Percentiles rank a stretch among this genome's conserved stretches.
Evolutionary conservation across 768 basidiomycete genomes (phyloP).

Genomic region (Clitopilus hobsonii): DNA sequence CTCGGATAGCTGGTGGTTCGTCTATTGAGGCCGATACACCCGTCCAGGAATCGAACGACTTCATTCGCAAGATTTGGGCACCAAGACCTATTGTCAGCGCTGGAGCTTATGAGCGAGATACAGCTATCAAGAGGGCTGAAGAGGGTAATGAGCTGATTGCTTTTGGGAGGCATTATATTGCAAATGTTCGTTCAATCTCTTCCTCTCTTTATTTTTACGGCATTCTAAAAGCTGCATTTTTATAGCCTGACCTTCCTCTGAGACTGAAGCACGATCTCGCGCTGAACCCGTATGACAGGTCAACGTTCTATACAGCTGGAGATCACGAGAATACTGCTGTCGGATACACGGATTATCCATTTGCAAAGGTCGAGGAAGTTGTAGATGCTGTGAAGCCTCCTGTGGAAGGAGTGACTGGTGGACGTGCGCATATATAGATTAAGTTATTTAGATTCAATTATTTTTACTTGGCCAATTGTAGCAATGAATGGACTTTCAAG

Average conservation of each 20-base stretch:
- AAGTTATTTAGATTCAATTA: no score
- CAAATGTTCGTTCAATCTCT: no score
- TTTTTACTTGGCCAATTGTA: no score
- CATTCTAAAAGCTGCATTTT: no score
- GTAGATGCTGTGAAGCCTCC: no score
- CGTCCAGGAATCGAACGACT: constrained; percentile 30
- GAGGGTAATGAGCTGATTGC: constrained; percentile 20
- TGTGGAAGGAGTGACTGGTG: no score
- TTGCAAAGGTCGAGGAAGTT: no score
- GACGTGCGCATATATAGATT: no score
- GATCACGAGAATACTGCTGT: not conserved
- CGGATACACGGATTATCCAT: constrained; percentile 4
- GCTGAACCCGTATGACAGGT: constrained; percentile 1
- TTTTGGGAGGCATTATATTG: no score
- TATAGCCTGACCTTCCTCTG: not conserved
- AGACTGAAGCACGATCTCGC: not conserved
- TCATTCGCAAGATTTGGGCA: constrained; percentile 42
- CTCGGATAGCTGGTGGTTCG: constrained; percentile 17
- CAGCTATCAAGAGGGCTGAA: constrained; percentile 32
- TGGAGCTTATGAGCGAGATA: constrained; percentile 38
- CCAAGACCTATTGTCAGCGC: constrained; percentile 34
- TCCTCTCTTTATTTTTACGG: no score
- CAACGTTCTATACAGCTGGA: constrained; percentile 2
- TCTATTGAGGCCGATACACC: constrained; percentile 4
- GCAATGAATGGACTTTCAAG: no score